Conservation (phyloP, 768 basidiomycete species). For the Thelephora aurantiotincta region DNA sequence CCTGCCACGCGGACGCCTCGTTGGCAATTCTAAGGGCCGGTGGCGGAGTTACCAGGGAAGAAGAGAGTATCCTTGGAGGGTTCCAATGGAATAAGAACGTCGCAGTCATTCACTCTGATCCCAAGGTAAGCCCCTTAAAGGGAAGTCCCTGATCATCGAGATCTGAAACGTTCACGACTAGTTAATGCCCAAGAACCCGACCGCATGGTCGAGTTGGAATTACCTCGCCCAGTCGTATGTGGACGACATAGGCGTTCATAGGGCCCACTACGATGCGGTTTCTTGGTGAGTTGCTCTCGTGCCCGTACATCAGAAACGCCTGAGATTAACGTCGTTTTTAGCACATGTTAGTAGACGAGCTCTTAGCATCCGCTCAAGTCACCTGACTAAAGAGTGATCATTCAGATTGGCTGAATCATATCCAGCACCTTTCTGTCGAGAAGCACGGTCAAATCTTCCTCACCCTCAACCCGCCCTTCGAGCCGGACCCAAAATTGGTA, state of each 20-base stretch:
- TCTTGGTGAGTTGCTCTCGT: slow-evolving; percentile 34
- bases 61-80: slow-evolving; percentile 37
- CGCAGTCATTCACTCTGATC: slow-evolving; percentile 52
- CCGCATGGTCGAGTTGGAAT: slow-evolving; percentile 73
- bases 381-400: neutral
- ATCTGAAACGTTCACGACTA: slow-evolving; percentile 11
- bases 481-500: slow-evolving; percentile 30
- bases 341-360: slow-evolving; percentile 26
- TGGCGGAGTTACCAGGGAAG: slow-evolving; percentile 31
- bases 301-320: neutral
- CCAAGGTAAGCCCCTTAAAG: slow-evolving; percentile 26
- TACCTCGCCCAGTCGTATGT: slow-evolving; percentile 42
- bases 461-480: slow-evolving; percentile 61
- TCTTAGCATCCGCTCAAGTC: neutral
- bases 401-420: slow-evolving; percentile 61
- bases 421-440: slow-evolving; percentile 49
- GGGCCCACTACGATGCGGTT: slow-evolving; percentile 41
- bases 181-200: slow-evolving; percentile 51
- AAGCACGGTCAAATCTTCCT: slow-evolving; percentile 50
- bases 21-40: slow-evolving; percentile 37
- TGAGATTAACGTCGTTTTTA: slow-evolving; percentile 9
- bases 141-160: neutral
- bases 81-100: slow-evolving; percentile 61
- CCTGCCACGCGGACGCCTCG: slow-evolving; percentile 57
- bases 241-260: slow-evolving; percentile 20